phyloP scores from a whole-genome alignment of 441 rosid species.

The Jatropha multifida region DNA sequence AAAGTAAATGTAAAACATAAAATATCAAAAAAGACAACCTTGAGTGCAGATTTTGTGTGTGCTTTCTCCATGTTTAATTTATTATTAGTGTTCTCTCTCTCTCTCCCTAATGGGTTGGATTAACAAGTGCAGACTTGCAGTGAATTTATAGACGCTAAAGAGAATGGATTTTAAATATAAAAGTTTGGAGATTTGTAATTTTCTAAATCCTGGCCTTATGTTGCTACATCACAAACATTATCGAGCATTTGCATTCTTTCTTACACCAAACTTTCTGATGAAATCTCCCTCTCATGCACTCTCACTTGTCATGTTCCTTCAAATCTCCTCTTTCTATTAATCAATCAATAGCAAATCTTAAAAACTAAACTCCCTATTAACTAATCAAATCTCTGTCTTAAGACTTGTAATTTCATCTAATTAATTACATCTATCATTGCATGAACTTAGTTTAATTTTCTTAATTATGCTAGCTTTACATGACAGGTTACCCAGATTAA shows the following conservation, averaged over 20 bases:
- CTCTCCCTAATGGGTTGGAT: not conserved
- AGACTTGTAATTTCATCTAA: not conserved
- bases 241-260: conserved; percentile 32
- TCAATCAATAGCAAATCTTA: not conserved
- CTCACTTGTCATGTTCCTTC: conserved; percentile 40
- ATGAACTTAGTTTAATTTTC: not conserved
- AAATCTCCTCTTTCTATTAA: conserved; percentile 32
- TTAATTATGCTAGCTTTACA: not conserved
- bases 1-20: not conserved
- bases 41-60: conserved; percentile 52
- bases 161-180: conserved; percentile 12
- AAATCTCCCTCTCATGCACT: conserved; percentile 65
- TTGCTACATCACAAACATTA: conserved; percentile 61
- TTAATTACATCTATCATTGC: not conserved
- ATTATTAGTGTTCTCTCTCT: not conserved
- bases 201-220: conserved; percentile 43
- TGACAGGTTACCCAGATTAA: not conserved
- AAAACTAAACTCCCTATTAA: not conserved
- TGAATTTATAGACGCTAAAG: conserved; percentile 22
- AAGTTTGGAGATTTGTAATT: conserved; percentile 76
- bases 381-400: not conserved
- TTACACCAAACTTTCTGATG: conserved; percentile 89
- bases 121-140: not conserved
- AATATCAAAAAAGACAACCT: conserved; percentile 35
- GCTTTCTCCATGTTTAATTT: conserved; percentile 50